These are phyloP conservation scores for Botrytis elliptica DNA, from an alignment of 2,329 filamentous ascomycete genomes.

Conservation along the genomic window DNA sequence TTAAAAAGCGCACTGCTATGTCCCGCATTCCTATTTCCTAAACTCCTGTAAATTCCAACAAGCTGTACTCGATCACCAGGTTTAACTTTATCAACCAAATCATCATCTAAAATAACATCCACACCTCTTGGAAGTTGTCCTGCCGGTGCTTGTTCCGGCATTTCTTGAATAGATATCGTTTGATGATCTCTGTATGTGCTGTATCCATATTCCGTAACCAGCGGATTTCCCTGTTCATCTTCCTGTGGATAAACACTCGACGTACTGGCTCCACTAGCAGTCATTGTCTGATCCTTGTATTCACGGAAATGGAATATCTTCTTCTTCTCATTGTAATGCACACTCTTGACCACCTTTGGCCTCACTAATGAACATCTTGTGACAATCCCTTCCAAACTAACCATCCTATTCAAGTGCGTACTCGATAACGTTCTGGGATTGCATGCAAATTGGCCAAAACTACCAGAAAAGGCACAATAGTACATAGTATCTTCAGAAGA, in stretches of 20 bases:
- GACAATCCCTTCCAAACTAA: slow-evolving; percentile 95
- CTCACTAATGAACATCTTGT: slow-evolving; percentile 93
- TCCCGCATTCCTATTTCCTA: slow-evolving; percentile 91
- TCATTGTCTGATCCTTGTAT: slow-evolving; percentile 98
- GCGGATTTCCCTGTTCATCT: slow-evolving; percentile 86
- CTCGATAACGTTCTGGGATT: slow-evolving; percentile 92
- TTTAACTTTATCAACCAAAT: slow-evolving; percentile 91
- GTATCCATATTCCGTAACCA: slow-evolving; percentile 94
- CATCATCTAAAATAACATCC: slow-evolving; percentile 94
- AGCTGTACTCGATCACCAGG: slow-evolving; percentile 94
- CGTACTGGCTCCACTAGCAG: slow-evolving; percentile 77
- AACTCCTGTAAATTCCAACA: slow-evolving; percentile 91
- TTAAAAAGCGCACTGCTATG: slow-evolving; percentile 92
- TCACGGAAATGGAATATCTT: slow-evolving; percentile 84
- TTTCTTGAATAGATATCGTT: slow-evolving; percentile 97
- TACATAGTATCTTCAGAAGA: slow-evolving; percentile 77
- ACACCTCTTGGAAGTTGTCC: slow-evolving; percentile 94
- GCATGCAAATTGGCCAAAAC: slow-evolving; percentile 91
- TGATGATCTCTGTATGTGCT: slow-evolving; percentile 96
- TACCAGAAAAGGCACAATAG: slow-evolving; percentile 96
- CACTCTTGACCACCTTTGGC: slow-evolving; percentile 96
- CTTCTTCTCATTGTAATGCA: slow-evolving; percentile 89
- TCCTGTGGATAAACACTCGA: slow-evolving; percentile 92
- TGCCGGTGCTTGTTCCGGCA: slow-evolving; percentile 94
- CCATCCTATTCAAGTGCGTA: slow-evolving; percentile 89